Percentiles rank a stretch among this genome's conserved stretches.
These are phyloP conservation scores for Schizochytrium sp. DNA, from an alignment of 108 stramenopile genomes.

Conservation along the genomic window DNA sequence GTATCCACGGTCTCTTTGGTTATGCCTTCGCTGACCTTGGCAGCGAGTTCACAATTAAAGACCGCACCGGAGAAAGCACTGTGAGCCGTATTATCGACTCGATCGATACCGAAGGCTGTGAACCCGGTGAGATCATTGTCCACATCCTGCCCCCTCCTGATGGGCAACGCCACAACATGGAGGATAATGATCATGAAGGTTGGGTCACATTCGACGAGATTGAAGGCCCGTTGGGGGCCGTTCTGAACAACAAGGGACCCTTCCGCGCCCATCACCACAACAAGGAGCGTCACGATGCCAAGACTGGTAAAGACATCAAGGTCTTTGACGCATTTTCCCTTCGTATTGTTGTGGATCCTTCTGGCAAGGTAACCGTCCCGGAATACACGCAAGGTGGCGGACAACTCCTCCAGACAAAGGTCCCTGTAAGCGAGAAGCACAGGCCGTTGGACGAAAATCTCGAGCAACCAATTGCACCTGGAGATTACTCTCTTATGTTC, in stretches of 20 bases:
- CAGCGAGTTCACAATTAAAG: constrained; percentile 68
- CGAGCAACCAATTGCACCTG: constrained; percentile 71
- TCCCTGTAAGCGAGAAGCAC: constrained; percentile 65
- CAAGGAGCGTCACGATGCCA: constrained; percentile 71
- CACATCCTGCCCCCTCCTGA: constrained; percentile 57
- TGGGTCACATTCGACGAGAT: constrained; percentile 68
- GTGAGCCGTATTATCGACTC: constrained; percentile 71
- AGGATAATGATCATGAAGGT: constrained; percentile 73
- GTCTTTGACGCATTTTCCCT: constrained; percentile 74
- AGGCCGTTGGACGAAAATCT: constrained; percentile 68
- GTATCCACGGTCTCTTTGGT: constrained; percentile 71
- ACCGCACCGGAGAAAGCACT: constrained; percentile 73
- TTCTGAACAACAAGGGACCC: background rate
- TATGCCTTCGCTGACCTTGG: constrained; percentile 72
- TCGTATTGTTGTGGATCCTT: constrained; percentile 23
- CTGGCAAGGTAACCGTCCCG: constrained; percentile 37
- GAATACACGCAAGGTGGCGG: constrained; percentile 71
- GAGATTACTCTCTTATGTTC: constrained; percentile 67
- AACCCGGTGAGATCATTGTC: background rate
- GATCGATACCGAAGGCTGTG: constrained; percentile 64
- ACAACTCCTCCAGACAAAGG: constrained; percentile 72
- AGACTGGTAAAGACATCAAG: constrained; percentile 67
- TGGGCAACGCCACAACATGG: constrained; percentile 71
- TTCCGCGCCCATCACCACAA: constrained; percentile 62
- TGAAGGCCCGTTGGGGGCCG: background rate